Conservation (phyloP, 305 asterid genomes). For the Rubia tinctorum region DNA sequence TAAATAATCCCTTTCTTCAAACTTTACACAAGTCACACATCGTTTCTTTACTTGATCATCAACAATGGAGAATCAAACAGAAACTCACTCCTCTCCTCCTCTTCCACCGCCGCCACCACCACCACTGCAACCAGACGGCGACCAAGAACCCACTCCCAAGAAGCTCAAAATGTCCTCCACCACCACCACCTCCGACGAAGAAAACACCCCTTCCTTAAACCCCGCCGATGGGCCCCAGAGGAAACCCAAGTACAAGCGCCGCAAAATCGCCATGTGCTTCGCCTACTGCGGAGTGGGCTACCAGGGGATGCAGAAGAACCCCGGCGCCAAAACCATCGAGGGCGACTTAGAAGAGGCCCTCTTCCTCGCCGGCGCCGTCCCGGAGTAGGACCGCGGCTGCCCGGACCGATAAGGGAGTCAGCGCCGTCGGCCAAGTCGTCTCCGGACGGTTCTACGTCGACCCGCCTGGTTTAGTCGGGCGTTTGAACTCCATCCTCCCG, state of each 20-base stretch:
- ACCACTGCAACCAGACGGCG: not conserved
- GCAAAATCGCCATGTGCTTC: conserved; percentile 82
- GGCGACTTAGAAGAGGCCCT: conserved; percentile 96
- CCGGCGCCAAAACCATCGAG: conserved; percentile 96
- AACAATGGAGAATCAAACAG: conserved; percentile 39
- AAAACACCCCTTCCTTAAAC: conserved; percentile 20
- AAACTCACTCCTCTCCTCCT: conserved; percentile 21
- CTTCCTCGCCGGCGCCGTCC: conserved; percentile 71
- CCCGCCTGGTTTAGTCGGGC: conserved; percentile 80
- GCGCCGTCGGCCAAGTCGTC: conserved; percentile 97
- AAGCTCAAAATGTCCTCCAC: conserved; percentile 71
- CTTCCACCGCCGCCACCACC: not conserved
- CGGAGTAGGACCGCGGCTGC: conserved; percentile 64
- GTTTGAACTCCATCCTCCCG: conserved; percentile 55
- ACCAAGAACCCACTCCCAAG: conserved; percentile 37
- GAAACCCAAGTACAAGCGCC: conserved; percentile 72
- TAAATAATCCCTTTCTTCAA: not conserved
- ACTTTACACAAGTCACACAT: conserved; percentile 1
- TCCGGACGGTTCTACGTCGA: conserved; percentile 83
- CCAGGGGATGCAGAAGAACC: conserved; percentile 97
- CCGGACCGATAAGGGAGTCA: conserved; percentile 89
- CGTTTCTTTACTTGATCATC: not conserved
- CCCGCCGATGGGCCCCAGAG: conserved; percentile 14
- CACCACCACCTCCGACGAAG: conserved; percentile 56
- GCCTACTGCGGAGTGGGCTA: conserved; percentile 94